A percentile compares a stretch with the other conserved stretches of the same genome.
phyloP scores from a whole-genome alignment of 495 filamentous ascomycete species.

The Aspergillus coremiiformis region DNA sequence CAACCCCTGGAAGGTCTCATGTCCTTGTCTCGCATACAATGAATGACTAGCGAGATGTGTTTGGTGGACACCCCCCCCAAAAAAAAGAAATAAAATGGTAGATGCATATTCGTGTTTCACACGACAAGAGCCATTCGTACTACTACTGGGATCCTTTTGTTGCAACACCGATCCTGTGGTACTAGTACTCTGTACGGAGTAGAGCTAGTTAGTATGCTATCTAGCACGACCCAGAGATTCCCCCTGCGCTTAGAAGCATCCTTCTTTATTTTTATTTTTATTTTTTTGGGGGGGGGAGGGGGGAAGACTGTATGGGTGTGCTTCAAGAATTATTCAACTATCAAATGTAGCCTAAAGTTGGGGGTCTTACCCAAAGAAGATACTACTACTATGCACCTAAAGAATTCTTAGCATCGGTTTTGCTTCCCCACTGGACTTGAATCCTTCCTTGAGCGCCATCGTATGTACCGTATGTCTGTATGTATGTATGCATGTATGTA shows the following conservation, averaged over 20 bases:
- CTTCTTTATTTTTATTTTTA: constrained; percentile 7
- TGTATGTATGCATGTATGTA: too few species aligned
- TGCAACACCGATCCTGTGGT: constrained; percentile 18
- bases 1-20: constrained; percentile 1
- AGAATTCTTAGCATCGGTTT: not conserved
- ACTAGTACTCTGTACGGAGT: too few species aligned
- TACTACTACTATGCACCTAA: too few species aligned
- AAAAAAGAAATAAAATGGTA: constrained; percentile 1
- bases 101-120: constrained; percentile 10
- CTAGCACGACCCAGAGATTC: constrained; percentile 22
- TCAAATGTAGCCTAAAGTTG: constrained; percentile 11
- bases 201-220: constrained; percentile 6
- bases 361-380: constrained; percentile 14
- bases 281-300: not conserved
- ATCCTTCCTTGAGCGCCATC: not conserved
- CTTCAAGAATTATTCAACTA: constrained; percentile 8
- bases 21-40: constrained; percentile 9
- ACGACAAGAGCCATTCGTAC: constrained; percentile 1
- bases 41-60: constrained; percentile 2
- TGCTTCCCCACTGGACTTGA: constrained; percentile 6
- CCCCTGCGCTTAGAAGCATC: constrained; percentile 8
- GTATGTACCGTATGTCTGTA: not conserved
- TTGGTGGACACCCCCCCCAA: not conserved
- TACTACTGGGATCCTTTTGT: constrained; percentile 10
- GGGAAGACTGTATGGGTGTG: not conserved